Base-by-base conservation (phyloP, 2,329 filamentous ascomycete genomes). In the Ophiostoma pallidulum region DNA sequence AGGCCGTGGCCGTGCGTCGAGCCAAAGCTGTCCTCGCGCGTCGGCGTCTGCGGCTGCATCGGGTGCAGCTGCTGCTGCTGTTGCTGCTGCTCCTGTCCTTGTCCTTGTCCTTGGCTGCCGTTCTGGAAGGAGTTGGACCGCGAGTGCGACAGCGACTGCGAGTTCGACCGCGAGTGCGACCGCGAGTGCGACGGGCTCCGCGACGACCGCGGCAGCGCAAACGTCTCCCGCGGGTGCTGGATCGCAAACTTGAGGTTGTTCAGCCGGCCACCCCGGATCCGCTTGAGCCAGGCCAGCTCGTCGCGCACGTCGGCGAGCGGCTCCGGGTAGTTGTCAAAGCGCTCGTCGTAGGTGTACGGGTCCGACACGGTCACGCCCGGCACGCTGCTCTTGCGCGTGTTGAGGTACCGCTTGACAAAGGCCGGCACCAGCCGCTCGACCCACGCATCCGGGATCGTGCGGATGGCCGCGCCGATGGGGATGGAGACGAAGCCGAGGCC, bases 401-500 rank as follows among this genome's bases (percentile, higher is more conserved):
- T 61, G 19, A 63, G 63, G 44, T 67, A 66, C 39, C 68, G 66
- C 65, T 72, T 77, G 46, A 83, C 58, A 47, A 74, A 69, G 35
- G 73, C 62, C 3, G 75, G 70, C 35, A 84, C 64, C 49, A 77
- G 62, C 37, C 67, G 68, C 41, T 72, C 63, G 38, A 85, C 60
- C 14, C 82, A 66, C 40, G 75, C 72, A 61, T 97, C 90, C 0
- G 92, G 92, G 44, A 97, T 75, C 22, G 87, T 72, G 41, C 92
- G 86, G 50, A 97, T 83, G 28, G 86, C 68, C 20, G 91, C 72
- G 50, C 87, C 92, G 47, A 94, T 73, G 0, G 89, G 87, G 26
- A 97, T 79, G 16, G 91, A 95, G n/a, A 94, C 66, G 54, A 84
- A 71, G 28, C 90, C 89, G 32, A 94, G 77, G 22, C 92, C 72